phyloP scores from a whole-genome alignment of 1,284 basidiomycete species.

The Malassezia equina region DNA sequence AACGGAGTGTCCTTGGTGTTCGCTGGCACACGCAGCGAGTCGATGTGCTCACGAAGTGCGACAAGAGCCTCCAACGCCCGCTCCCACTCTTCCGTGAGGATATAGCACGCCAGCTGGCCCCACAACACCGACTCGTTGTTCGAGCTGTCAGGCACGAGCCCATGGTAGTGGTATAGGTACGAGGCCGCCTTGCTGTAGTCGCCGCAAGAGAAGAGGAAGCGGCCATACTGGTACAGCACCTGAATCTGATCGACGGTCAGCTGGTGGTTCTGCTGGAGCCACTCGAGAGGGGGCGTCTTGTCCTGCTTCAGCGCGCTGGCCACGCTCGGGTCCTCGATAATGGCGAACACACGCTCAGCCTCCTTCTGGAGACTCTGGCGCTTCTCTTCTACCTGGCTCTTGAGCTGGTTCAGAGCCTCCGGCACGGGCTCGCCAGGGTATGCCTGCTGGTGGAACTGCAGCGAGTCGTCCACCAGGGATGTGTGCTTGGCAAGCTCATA shows the following conservation, averaged over 20 bases:
- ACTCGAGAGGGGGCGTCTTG: slow-evolving; percentile 88
- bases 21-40: slow-evolving; percentile 49
- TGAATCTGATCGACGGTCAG: slow-evolving; percentile 89
- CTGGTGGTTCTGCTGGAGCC: slow-evolving; percentile 87
- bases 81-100: slow-evolving; percentile 88
- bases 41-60: slow-evolving; percentile 80
- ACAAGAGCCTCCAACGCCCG: slow-evolving; percentile 85
- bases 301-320: slow-evolving; percentile 71
- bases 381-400: slow-evolving; percentile 64
- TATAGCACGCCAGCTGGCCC: slow-evolving; percentile 95
- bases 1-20: slow-evolving; percentile 10
- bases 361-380: slow-evolving; percentile 75
- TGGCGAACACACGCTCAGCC: slow-evolving; percentile 81
- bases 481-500: slow-evolving; percentile 92
- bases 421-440: slow-evolving; percentile 56
- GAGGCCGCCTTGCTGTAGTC: slow-evolving; percentile 92
- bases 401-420: slow-evolving; percentile 35
- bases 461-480: slow-evolving; percentile 50
- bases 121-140: slow-evolving; percentile 90
- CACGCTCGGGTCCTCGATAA: slow-evolving; percentile 92
- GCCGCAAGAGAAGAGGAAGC: slow-evolving; percentile 94
- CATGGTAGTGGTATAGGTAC: slow-evolving; percentile 96
- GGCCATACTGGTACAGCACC: slow-evolving; percentile 90
- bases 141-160: slow-evolving; percentile 82
- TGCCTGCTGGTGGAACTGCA: slow-evolving; percentile 66